Evolutionary conservation across 441 rosid genomes (phyloP), one percentile per base, ranked within the genome.

Genomic region (Populus tomentosa): DNA sequence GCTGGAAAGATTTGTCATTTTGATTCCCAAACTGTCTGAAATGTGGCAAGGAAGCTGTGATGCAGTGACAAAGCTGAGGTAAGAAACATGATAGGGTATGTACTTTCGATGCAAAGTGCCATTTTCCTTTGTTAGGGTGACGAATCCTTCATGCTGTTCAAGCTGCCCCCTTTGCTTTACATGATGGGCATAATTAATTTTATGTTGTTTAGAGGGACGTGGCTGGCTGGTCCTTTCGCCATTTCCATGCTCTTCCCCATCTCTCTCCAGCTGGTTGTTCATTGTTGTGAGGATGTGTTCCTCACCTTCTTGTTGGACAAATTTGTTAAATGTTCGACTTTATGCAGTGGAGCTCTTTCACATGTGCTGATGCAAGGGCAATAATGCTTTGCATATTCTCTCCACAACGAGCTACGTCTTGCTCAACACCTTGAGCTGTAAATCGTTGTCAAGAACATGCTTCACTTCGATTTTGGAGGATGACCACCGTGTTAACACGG

Each of bases 61-160:
- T 56, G 73, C 68, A 18, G 26, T 59, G 50, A 7, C 62, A 21
- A 67, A 79, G 71, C 24, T 53, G 38, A 70, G 46, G 65, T 68
- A 30, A 33, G 79, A 68, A 64, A 28, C 64, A 74, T 73, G 77
- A 78, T 53, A 36, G 21, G 69, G 20, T 63, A 23, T 16, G 35
- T 69, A 59, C 35, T 75, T 76, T n/a, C n/a, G n/a, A n/a, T n/a
- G n/a, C n/a, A n/a, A n/a, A n/a, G n/a, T n/a, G n/a, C n/a, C n/a
- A n/a, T n/a, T n/a, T 24, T 79, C 78, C 77, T 67, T 3, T 7
- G 86, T 86, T 81, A 75, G 20, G 75, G 73, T 85, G 85, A 82
- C 82, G 84, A 80, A 35, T 42, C 9, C 10, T 18, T 67, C 67
- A 23, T 24, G 67, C 66, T 71, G 26, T 18, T 67, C 67, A 23